These are phyloP conservation scores for Taphrina communis DNA, from an alignment of 1,139 yeast genomes.

Conservation along the genomic window DNA sequence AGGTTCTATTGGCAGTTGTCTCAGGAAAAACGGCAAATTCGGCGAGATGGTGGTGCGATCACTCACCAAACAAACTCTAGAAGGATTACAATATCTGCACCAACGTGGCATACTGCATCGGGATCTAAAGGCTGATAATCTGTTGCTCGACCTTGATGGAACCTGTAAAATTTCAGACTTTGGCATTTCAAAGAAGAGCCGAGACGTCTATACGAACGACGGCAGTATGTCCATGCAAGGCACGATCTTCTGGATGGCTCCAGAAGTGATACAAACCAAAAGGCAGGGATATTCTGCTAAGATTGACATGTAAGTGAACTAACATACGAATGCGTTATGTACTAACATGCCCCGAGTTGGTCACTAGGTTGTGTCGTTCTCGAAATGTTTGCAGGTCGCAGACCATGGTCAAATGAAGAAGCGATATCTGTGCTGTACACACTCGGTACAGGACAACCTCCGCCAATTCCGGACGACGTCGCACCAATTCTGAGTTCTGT, in stretches of 20 bases:
- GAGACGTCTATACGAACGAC: slow-evolving; percentile 82
- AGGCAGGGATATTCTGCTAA: slow-evolving; percentile 96
- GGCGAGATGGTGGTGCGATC: slow-evolving; percentile 77
- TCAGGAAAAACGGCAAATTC: slow-evolving; percentile 82
- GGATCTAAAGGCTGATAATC: slow-evolving; percentile 93
- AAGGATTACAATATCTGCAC: slow-evolving; percentile 85
- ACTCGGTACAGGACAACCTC: slow-evolving; percentile 81
- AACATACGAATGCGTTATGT: not conserved
- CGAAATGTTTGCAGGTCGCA: slow-evolving; percentile 79
- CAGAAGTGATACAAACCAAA: slow-evolving; percentile 83
- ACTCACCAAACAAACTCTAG: slow-evolving; percentile 77
- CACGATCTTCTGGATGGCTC: slow-evolving; percentile 99
- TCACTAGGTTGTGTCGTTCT: slow-evolving; percentile 92
- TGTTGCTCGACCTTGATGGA: slow-evolving; percentile 87
- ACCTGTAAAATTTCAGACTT: slow-evolving; percentile 95
- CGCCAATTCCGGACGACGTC: slow-evolving; percentile 93
- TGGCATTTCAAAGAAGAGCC: slow-evolving; percentile 88
- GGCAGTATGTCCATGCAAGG: slow-evolving; percentile 99
- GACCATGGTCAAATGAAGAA: slow-evolving; percentile 62
- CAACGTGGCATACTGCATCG: slow-evolving; percentile 87
- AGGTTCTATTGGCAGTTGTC: slow-evolving; percentile 88
- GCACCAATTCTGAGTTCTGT: slow-evolving; percentile 63
- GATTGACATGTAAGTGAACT: slow-evolving; percentile 56
- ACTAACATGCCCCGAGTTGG: slow-evolving; percentile 51
- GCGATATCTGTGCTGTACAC: slow-evolving; percentile 60